Evolutionary conservation across 306 rosid species (phyloP).

Genomic region (Oxytropis ochrocephala): DNA sequence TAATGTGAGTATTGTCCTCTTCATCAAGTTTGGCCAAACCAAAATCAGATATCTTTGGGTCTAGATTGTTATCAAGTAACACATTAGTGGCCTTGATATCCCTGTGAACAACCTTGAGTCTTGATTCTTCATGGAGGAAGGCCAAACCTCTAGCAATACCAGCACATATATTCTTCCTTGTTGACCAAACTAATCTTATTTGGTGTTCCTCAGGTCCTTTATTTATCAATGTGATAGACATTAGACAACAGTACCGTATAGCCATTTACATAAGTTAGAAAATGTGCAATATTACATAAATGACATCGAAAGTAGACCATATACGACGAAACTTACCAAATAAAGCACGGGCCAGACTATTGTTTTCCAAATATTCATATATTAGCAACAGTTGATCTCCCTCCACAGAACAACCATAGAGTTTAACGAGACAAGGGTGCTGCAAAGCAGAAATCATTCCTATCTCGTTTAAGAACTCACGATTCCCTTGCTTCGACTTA

Average conservation of each 20-base stretch:
- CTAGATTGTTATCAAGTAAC: conserved; percentile 19
- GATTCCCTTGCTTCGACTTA: conserved; percentile 70
- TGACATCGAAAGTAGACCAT: background rate
- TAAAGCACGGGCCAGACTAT: conserved; percentile 42
- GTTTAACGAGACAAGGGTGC: conserved; percentile 45
- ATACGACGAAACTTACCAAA: conserved; percentile 32
- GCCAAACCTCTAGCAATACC: conserved; percentile 56
- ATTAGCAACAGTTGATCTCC: conserved; percentile 36
- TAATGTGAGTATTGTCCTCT: conserved; percentile 33
- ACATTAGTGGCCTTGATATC: conserved; percentile 56
- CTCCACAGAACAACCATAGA: conserved; percentile 30
- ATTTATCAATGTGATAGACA: background rate
- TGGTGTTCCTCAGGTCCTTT: conserved; percentile 11
- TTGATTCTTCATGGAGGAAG: conserved; percentile 64
- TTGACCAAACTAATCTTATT: conserved; percentile 38
- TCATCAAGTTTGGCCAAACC: conserved; percentile 60
- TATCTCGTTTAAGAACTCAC: conserved; percentile 63
- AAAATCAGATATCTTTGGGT: conserved; percentile 52
- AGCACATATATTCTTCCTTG: conserved; percentile 45
- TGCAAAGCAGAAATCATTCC: conserved; percentile 61
- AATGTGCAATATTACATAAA: background rate
- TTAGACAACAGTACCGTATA: background rate
- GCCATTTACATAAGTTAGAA: background rate
- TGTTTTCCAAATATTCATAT: conserved; percentile 53
- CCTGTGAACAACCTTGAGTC: conserved; percentile 56